phyloP scores from a whole-genome alignment of 345 rosid genomes.

The Linum lewisii region DNA sequence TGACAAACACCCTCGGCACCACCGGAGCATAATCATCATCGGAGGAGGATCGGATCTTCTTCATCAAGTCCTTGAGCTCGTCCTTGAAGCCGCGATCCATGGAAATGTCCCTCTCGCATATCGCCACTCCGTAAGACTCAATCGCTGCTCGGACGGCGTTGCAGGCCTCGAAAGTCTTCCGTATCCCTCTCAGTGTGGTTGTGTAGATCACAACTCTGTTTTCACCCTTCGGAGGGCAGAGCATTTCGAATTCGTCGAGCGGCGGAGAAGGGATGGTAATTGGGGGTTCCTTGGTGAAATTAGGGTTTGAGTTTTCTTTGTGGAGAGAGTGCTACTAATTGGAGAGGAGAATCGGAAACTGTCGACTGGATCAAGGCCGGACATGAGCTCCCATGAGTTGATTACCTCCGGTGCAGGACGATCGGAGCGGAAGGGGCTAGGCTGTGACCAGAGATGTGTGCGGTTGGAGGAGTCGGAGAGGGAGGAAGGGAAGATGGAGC shows the following conservation, averaged over 20 bases:
- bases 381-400: slow-evolving; percentile 91
- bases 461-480: slow-evolving; percentile 28
- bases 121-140: background rate
- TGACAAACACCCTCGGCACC: slow-evolving; percentile 67
- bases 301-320: slow-evolving; percentile 49
- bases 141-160: slow-evolving; percentile 43
- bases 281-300: slow-evolving; percentile 4
- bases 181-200: slow-evolving; percentile 70
- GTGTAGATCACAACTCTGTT: slow-evolving; percentile 28
- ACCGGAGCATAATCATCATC: slow-evolving; percentile 18
- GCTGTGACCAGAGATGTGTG: slow-evolving; percentile 45
- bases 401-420: slow-evolving; percentile 40
- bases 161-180: slow-evolving; percentile 79
- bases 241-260: slow-evolving; percentile 8
- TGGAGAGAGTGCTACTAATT: background rate
- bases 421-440: slow-evolving; percentile 29
- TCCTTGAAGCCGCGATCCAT: slow-evolving; percentile 74
- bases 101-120: slow-evolving; percentile 50
- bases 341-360: slow-evolving; percentile 71
- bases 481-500: slow-evolving; percentile 33
- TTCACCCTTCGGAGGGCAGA: slow-evolving; percentile 26
- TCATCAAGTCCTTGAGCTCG: slow-evolving; percentile 47
- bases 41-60: slow-evolving; percentile 11
- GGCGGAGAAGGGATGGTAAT: no score
- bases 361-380: slow-evolving; percentile 57